Percentiles rank a stretch among this genome's conserved stretches.
phyloP scores from a whole-genome alignment of 257 asterid species.

The Jasminum sambac region DNA sequence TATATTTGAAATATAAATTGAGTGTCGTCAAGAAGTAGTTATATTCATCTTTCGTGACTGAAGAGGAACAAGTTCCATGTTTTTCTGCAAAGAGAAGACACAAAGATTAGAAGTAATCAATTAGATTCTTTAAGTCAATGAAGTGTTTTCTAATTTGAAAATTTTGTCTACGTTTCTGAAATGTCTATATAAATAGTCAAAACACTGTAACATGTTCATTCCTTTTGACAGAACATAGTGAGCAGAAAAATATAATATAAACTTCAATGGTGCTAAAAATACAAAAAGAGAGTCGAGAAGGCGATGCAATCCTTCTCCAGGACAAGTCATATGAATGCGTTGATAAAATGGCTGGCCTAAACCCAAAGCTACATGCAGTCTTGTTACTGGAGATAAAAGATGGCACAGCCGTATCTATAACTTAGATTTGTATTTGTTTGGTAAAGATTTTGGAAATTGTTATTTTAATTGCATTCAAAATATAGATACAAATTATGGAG shows the following conservation, averaged over 20 bases:
- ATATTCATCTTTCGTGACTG: conserved; percentile 76
- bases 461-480: no score
- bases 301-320: neutral
- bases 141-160: conserved; percentile 2
- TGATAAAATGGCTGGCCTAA: neutral
- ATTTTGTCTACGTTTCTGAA: neutral
- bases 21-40: conserved; percentile 67
- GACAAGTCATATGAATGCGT: neutral
- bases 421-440: no score
- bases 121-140: conserved; percentile 22
- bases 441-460: no score
- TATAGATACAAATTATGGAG: no score
- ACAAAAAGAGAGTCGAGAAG: neutral
- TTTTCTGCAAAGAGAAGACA: conserved; percentile 56
- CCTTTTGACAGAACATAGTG: neutral
- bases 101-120: conserved; percentile 11
- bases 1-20: conserved; percentile 74
- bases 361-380: neutral
- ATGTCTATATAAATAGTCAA: conserved; percentile 9
- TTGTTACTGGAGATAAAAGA: neutral
- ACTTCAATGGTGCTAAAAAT: neutral
- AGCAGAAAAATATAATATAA: conserved; percentile 10
- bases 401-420: no score
- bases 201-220: conserved; percentile 5
- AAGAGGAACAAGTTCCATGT: conserved; percentile 86